Conservation (phyloP, 1,139 yeast genomes). For the Lizanozyma gosingica region DNA sequence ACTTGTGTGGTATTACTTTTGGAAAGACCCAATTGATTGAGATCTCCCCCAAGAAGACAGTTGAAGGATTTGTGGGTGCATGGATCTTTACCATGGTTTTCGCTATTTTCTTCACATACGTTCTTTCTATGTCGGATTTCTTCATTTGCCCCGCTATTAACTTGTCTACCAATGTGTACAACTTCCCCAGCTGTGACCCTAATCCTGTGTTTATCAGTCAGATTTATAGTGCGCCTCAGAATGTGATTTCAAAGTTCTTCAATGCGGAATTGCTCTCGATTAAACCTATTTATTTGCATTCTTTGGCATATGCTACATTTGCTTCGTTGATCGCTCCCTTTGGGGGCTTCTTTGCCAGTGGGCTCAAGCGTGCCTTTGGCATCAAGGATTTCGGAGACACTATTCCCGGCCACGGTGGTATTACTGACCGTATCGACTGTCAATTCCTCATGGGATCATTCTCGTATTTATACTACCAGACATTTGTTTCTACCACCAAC, state of each 20-base stretch:
- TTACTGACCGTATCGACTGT: conserved; percentile 96
- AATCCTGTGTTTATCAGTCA: conserved; percentile 84
- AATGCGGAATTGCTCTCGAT: conserved; percentile 38
- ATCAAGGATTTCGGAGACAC: conserved; percentile 90
- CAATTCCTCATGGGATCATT: conserved; percentile 97
- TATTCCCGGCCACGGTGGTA: conserved; percentile 97
- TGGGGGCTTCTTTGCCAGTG: conserved; percentile 97
- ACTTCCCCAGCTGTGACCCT: conserved; percentile 58
- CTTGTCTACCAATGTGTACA: conserved; percentile 46
- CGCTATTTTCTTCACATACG: conserved; percentile 56
- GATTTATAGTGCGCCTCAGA: conserved; percentile 64
- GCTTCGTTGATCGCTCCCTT: conserved; percentile 97
- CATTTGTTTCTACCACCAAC: conserved; percentile 72
- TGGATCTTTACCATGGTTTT: conserved; percentile 88
- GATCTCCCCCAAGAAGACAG: conserved; percentile 93
- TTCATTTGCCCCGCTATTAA: conserved; percentile 80
- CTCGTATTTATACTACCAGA: conserved; percentile 83
- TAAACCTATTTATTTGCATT: conserved; percentile 87
- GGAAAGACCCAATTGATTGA: conserved; percentile 90
- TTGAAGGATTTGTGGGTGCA: conserved; percentile 96
- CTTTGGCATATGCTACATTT: conserved; percentile 79
- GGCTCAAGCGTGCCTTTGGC: conserved; percentile 93
- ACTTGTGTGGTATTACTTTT: conserved; percentile 92
- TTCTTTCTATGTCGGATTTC: conserved; percentile 60
- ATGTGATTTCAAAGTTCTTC: conserved; percentile 19